phyloP scores from a whole-genome alignment of 345 rosid genomes.

The Eucalyptus marginata region DNA sequence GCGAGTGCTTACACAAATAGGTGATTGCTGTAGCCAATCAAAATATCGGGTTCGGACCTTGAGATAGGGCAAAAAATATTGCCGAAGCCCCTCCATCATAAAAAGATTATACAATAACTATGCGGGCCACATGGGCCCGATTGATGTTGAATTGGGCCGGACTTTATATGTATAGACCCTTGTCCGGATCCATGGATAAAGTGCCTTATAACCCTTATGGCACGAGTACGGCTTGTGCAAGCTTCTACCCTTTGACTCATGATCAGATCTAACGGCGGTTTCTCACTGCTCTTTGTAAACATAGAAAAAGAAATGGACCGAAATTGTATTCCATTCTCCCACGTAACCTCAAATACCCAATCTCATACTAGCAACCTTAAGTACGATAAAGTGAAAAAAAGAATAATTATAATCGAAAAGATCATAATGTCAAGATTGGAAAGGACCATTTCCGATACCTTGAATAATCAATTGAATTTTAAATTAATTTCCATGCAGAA shows the following conservation, averaged over 20 bases:
- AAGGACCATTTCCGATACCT: not conserved
- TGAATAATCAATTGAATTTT: not conserved
- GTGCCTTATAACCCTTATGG: rapidly evolving
- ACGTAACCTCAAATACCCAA: not conserved
- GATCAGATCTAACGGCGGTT: not conserved
- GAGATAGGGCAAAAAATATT: not conserved
- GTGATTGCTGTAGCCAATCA: not conserved
- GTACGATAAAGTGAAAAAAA: not conserved
- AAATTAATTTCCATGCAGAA: not conserved
- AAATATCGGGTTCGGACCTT: not conserved
- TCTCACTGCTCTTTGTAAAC: rapidly evolving
- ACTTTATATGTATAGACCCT: not conserved
- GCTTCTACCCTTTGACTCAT: not conserved
- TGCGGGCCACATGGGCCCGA: rapidly evolving
- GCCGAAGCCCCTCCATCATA: not conserved
- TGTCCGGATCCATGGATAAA: rapidly evolving
- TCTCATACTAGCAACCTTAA: not conserved
- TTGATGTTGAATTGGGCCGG: not conserved
- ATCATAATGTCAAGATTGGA: not conserved
- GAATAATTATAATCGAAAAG: not conserved
- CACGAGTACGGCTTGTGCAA: rapidly evolving
- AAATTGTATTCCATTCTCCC: not conserved
- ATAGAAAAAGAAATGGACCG: not conserved
- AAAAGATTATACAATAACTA: not conserved
- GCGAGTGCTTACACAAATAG: not conserved